Evolutionary conservation across 352 stramenopile species (phyloP).

Genomic region (Phytophthora pseudosyringae): DNA sequence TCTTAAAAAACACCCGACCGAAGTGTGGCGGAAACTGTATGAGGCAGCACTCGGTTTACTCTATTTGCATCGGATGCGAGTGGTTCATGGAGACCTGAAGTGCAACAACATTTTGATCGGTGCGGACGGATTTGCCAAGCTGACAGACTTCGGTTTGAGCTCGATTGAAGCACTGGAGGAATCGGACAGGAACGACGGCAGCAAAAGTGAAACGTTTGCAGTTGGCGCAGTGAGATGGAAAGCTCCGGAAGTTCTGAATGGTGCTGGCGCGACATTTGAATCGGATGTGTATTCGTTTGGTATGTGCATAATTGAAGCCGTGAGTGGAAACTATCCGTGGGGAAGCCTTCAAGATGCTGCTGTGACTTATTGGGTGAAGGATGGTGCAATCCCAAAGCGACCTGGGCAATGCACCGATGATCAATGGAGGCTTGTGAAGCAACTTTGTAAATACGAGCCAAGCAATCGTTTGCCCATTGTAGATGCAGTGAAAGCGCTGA

Average conservation of each 20-base stretch:
- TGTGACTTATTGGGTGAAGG: too few species aligned
- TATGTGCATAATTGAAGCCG: constrained; percentile 20
- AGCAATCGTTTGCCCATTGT: too few species aligned
- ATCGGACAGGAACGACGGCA: too few species aligned
- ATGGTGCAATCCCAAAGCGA: too few species aligned
- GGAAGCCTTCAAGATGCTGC: not conserved
- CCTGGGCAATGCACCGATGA: too few species aligned
- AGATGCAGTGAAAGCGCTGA: too few species aligned
- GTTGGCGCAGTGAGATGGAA: constrained; percentile 24
- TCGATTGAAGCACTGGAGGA: not conserved
- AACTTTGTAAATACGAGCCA: too few species aligned
- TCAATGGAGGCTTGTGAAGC: too few species aligned
- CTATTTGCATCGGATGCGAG: constrained; percentile 1
- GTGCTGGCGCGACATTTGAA: constrained; percentile 2
- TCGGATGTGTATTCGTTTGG: constrained; percentile 39
- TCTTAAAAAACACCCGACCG: constrained; percentile 6
- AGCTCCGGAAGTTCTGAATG: constrained; percentile 19
- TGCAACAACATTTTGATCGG: constrained; percentile 38
- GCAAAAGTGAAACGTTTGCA: too few species aligned
- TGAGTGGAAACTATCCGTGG: constrained; percentile 25
- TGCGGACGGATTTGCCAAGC: constrained; percentile 27
- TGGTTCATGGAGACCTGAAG: constrained; percentile 32
- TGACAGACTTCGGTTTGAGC: constrained; percentile 40
- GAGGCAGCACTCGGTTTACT: constrained; percentile 29
- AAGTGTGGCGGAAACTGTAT: constrained; percentile 29